A percentile compares a stretch with the other conserved stretches of the same genome.
Evolutionary conservation across 148 eudicot genomes (phyloP).

Genomic region (Dysphania ambrosioides): DNA sequence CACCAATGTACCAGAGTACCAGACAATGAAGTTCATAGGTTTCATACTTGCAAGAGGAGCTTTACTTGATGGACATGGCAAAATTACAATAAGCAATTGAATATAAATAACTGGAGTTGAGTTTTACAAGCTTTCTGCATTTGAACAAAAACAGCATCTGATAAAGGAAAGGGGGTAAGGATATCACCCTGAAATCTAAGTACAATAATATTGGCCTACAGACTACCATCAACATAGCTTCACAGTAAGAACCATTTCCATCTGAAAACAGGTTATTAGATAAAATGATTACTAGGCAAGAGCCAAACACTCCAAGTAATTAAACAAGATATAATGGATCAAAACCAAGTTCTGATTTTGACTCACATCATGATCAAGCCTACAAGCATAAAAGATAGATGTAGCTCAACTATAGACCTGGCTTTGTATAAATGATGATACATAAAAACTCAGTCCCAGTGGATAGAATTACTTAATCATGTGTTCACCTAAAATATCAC

Average conservation of each 20-base stretch:
- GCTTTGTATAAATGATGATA: background rate
- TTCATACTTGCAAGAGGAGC: constrained; percentile 9
- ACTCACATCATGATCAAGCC: background rate
- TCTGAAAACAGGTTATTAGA: background rate
- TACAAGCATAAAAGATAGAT: background rate
- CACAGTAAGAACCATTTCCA: background rate
- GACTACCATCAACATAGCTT: background rate
- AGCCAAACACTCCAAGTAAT: background rate
- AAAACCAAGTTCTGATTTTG: background rate
- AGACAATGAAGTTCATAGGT: background rate
- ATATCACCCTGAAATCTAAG: background rate
- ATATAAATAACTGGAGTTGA: background rate
- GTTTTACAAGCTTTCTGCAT: background rate
- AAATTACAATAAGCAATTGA: background rate
- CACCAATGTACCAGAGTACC: background rate
- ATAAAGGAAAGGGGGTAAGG: background rate
- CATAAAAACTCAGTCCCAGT: background rate
- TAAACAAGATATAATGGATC: background rate
- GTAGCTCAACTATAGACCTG: background rate
- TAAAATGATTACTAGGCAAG: background rate
- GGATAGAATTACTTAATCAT: background rate
- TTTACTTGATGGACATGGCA: background rate
- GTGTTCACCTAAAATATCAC: background rate
- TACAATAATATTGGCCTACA: background rate
- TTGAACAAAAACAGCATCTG: background rate